Evolutionary conservation across 1,139 yeast genomes (phyloP).

Genomic region (Candida tetrigidarum): DNA sequence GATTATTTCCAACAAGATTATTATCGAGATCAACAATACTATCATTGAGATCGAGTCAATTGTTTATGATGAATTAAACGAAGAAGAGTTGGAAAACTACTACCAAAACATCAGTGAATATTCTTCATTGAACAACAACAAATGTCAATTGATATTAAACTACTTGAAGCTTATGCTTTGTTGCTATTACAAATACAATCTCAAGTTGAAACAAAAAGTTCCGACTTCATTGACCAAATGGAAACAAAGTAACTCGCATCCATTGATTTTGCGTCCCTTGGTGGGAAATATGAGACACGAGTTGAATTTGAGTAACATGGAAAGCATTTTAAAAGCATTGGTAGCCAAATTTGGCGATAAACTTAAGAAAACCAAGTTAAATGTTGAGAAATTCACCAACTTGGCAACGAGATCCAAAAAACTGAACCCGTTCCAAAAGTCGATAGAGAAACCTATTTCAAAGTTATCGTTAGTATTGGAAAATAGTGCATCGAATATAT

Average conservation of each 20-base stretch:
- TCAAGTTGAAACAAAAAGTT: slow-evolving; percentile 48
- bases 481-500: slow-evolving; percentile 19
- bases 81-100: slow-evolving; percentile 37
- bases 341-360: slow-evolving; percentile 23
- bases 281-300: slow-evolving; percentile 74
- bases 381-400: slow-evolving; percentile 27
- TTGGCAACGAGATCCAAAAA: slow-evolving; percentile 19
- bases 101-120: slow-evolving; percentile 35
- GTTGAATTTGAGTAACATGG: slow-evolving; percentile 46
- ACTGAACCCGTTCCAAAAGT: slow-evolving; percentile 43
- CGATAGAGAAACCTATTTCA: slow-evolving; percentile 41
- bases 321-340: slow-evolving; percentile 42
- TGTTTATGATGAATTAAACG: slow-evolving; percentile 49
- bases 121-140: slow-evolving; percentile 37
- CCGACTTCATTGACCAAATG: slow-evolving; percentile 56
- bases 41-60: slow-evolving; percentile 72
- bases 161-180: slow-evolving; percentile 65
- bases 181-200: slow-evolving; percentile 57
- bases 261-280: slow-evolving; percentile 64
- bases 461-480: slow-evolving; percentile 24
- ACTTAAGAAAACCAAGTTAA: slow-evolving; percentile 21
- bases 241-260: slow-evolving; percentile 52
- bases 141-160: slow-evolving; percentile 56
- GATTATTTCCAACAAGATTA: slow-evolving; percentile 65
- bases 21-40: slow-evolving; percentile 69